Evolutionary conservation across 495 filamentous ascomycete genomes (phyloP).

Genomic region (Niebla homalea): DNA sequence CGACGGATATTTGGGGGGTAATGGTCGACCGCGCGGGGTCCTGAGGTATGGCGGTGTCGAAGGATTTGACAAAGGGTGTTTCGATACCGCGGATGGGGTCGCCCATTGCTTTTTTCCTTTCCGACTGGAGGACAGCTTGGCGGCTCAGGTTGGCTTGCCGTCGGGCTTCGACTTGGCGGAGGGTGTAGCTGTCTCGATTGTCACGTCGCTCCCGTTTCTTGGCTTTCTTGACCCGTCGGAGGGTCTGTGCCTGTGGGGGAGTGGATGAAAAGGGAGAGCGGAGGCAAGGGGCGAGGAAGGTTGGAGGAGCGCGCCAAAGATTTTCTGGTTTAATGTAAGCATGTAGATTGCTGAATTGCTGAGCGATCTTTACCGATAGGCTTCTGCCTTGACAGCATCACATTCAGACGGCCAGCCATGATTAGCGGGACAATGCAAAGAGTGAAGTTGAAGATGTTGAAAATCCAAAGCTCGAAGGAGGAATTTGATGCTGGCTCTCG

Average conservation of each 20-base stretch:
- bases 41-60: conserved; percentile 43
- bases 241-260: background rate
- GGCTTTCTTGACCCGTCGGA: background rate
- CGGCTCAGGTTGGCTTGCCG: conserved; percentile 68
- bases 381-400: background rate
- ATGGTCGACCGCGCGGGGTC: background rate
- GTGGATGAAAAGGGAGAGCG: conserved; percentile 12
- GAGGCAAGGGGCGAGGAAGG: conserved; percentile 14
- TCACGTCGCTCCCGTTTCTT: conserved; percentile 35
- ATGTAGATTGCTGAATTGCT: no score
- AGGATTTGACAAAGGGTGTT: conserved; percentile 73
- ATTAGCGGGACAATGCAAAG: background rate
- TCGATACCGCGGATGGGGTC: conserved; percentile 64
- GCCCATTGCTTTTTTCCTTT: conserved; percentile 48
- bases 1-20: background rate
- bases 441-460: background rate
- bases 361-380: background rate
- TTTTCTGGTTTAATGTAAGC: conserved; percentile 6
- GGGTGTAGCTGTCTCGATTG: conserved; percentile 47
- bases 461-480: background rate
- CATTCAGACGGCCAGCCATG: background rate
- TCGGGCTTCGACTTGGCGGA: conserved; percentile 62
- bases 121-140: conserved; percentile 47
- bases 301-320: conserved; percentile 6
- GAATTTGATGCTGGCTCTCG: background rate